phyloP scores from a whole-genome alignment of 2,329 filamentous ascomycete species.

The Fusarium keratoplasticum region DNA sequence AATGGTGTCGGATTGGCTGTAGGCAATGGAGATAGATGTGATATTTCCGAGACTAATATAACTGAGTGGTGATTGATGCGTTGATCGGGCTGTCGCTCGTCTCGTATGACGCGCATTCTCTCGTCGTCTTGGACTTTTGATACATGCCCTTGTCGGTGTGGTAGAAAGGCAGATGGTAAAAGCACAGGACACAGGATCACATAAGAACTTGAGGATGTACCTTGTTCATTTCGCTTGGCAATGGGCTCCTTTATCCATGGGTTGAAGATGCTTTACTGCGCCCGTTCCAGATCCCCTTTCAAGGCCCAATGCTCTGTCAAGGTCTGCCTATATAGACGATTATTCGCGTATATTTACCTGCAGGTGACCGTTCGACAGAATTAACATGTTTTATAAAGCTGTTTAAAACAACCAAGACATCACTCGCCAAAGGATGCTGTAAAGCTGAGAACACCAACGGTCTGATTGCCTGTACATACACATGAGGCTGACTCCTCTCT shows the following conservation, averaged over 20 bases:
- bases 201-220: not conserved
- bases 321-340: too few species aligned
- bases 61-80: not conserved
- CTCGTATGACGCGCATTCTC: not conserved
- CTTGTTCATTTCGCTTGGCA: not conserved
- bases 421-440: not conserved
- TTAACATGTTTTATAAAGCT: not conserved
- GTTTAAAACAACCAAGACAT: not conserved
- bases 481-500: not conserved
- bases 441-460: not conserved
- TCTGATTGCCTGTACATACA: not conserved
- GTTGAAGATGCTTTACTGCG: not conserved
- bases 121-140: not conserved
- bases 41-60: conserved; percentile 1
- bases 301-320: not conserved
- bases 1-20: not conserved
- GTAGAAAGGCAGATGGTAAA: not conserved
- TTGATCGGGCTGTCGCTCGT: not conserved
- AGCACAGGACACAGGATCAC: not conserved
- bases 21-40: not conserved
- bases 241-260: not conserved
- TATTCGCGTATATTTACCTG: not conserved
- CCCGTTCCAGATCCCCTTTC: not conserved
- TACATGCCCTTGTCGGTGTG: not conserved
- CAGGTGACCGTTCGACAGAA: not conserved